Evolutionary conservation across 2,329 filamentous ascomycete species (phyloP).

Genomic region (Colletotrichum spaethianum): DNA sequence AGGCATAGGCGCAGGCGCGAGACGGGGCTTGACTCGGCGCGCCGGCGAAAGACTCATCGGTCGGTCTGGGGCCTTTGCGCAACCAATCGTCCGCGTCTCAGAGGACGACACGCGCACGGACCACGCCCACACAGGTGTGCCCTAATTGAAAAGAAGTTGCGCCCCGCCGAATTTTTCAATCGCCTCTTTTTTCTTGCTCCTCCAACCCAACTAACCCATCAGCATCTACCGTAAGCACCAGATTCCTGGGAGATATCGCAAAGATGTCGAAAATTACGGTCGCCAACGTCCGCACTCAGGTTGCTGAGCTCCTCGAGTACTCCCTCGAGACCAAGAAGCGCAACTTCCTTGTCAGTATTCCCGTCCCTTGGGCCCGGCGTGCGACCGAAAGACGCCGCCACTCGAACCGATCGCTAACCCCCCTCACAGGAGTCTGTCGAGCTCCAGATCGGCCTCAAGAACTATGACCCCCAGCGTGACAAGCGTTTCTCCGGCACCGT

Average conservation of each 20-base stretch:
- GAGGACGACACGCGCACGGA: conserved; percentile 30
- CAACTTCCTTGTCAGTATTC: conserved; percentile 81
- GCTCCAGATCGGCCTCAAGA: conserved; percentile 95
- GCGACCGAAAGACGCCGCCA: not conserved
- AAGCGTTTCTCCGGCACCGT: conserved; percentile 99
- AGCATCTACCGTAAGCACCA: conserved; percentile 44
- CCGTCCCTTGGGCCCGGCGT: not conserved
- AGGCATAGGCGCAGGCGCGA: not conserved
- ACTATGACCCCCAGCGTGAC: conserved; percentile 99
- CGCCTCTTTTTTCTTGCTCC: conserved; percentile 1
- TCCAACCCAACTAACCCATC: conserved; percentile 26
- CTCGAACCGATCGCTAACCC: conserved; percentile 1
- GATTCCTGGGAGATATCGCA: conserved; percentile 44
- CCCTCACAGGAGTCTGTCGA: conserved; percentile 78
- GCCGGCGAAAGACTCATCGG: conserved; percentile 32
- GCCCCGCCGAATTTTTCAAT: conserved; percentile 36
- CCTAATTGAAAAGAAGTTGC: conserved; percentile 33
- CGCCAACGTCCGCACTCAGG: conserved; percentile 95
- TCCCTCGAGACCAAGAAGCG: conserved; percentile 96
- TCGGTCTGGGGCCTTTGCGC: not conserved
- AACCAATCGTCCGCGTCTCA: conserved; percentile 34
- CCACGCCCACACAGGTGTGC: conserved; percentile 35
- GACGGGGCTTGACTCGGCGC: conserved; percentile 8
- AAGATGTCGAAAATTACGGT: conserved; percentile 76
- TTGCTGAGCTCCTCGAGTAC: conserved; percentile 95